Base-by-base conservation (phyloP, 257 asterid genomes). In the Nemophila menziesii region DNA sequence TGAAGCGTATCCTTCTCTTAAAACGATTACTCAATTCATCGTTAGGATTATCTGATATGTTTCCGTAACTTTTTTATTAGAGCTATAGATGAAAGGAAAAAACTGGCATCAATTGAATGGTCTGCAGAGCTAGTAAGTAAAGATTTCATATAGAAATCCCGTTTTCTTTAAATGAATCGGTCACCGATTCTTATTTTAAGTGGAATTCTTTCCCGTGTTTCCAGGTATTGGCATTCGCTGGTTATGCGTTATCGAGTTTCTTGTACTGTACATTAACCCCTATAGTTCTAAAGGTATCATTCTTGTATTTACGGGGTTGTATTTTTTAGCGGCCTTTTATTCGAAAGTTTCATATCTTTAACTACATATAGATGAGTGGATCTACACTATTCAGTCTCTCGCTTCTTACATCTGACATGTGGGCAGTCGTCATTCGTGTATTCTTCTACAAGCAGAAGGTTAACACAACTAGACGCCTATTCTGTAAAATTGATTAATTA, bases 351-450 rank as follows among this genome's bases (percentile, higher is more conserved):
- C 4, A 8, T 3, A 1, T 2, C 26, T 46, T 22, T 20, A 38
- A 37, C 15, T 45, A 27, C 39, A 1, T 21, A 33, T 79, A 85
- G 95, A 68, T 61, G 67, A 64, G 87, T 46, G 95, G 95, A 52
- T 62, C 95, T 20, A 76, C 95, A 11, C 47, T 85, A 53, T 73
- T 79, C 65, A 80, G 72, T 65, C 87, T 85, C 19, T 85, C 95
- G 12, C 63, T 85, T 42, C 73, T 85, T 8, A 85, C 95, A 49
- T 75, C 93, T 6, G 85, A 75, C 58, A 70, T 85, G 78, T 85
- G 93, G 92, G 93, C 92, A 18, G 92, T 78, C 58, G 67, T 59
- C 23, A 39, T 80, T 19, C 67, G 80, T 49, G 63, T 72, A 33
- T 75, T 85, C 60, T 52, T 80, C 75, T 85, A 85, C 77, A 71